Evolutionary conservation across 2,329 filamentous ascomycete genomes (phyloP).

Genomic region (Fusarium nisikadoi): DNA sequence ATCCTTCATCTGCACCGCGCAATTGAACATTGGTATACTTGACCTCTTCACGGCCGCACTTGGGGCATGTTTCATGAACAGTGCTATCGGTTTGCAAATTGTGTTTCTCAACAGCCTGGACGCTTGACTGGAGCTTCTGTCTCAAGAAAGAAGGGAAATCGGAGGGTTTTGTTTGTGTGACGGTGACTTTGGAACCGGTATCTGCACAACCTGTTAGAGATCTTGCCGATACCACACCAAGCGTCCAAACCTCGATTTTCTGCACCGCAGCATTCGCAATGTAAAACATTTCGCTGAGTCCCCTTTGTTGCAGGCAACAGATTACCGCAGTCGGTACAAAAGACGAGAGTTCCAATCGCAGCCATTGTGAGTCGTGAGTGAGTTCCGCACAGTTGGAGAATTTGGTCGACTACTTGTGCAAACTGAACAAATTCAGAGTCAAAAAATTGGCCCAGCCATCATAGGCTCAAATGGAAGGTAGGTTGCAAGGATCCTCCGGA

Average conservation of each 20-base stretch:
- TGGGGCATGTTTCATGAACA: slow-evolving; percentile 76
- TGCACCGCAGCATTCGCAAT: slow-evolving; percentile 87
- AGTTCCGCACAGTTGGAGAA: slow-evolving; percentile 5
- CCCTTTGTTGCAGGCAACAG: slow-evolving; percentile 84
- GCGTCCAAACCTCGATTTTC: slow-evolving; percentile 77
- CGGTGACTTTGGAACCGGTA: slow-evolving; percentile 77
- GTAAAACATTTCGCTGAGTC: slow-evolving; percentile 77
- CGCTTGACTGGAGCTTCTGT: slow-evolving; percentile 83
- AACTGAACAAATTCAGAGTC: slow-evolving; percentile 36
- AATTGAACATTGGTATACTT: slow-evolving; percentile 87
- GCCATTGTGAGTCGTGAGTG: slow-evolving; percentile 69
- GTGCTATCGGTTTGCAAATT: slow-evolving; percentile 79
- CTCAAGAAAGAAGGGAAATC: slow-evolving; percentile 92
- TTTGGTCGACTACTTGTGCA: slow-evolving; percentile 7
- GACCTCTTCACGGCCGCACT: slow-evolving; percentile 85
- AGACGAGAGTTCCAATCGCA: slow-evolving; percentile 88
- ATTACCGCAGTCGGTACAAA: slow-evolving; percentile 93
- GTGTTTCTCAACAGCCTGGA: slow-evolving; percentile 82
- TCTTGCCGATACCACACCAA: not conserved
- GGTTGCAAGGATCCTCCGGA: slow-evolving; percentile 40
- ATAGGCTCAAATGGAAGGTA: slow-evolving; percentile 33
- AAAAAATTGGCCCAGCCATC: slow-evolving; percentile 44
- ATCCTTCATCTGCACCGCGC: slow-evolving; percentile 93
- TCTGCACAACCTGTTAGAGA: slow-evolving; percentile 59
- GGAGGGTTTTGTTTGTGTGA: slow-evolving; percentile 85